These are phyloP conservation scores for Citrus maxima DNA, from an alignment of 345 rosid genomes.

Conservation along the genomic window DNA sequence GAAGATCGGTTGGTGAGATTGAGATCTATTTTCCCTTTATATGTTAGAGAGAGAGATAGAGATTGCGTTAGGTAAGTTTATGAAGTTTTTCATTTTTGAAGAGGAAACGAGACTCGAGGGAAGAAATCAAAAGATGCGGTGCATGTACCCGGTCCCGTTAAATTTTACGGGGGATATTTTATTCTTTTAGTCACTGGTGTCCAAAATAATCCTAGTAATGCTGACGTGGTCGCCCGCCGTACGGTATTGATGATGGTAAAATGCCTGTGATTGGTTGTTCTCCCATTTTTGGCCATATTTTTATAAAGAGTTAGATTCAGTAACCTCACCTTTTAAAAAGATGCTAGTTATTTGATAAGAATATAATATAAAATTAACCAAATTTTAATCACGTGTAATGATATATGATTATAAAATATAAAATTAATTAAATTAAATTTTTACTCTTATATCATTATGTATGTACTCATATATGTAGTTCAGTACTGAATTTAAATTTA, in stretches of 20 bases:
- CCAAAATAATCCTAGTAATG: not conserved
- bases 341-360: too few species aligned
- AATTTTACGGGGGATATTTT: not conserved
- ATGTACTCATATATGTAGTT: accelerated
- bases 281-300: not conserved
- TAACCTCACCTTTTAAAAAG: too few species aligned
- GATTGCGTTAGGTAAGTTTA: not conserved
- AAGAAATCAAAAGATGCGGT: not conserved
- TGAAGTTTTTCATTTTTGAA: not conserved
- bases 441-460: too few species aligned
- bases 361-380: too few species aligned
- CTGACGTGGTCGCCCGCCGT: not conserved
- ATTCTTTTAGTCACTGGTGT: not conserved
- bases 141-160: not conserved
- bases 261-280: not conserved
- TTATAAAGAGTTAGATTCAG: too few species aligned
- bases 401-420: too few species aligned
- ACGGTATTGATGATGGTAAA: not conserved
- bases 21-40: not conserved
- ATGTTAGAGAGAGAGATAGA: not conserved
- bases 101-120: too few species aligned
- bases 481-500: too few species aligned
- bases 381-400: too few species aligned
- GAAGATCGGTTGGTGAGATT: not conserved
- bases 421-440: too few species aligned